Evolutionary conservation across 2,329 filamentous ascomycete species (phyloP).

Genomic region (Talaromyces sp.): DNA sequence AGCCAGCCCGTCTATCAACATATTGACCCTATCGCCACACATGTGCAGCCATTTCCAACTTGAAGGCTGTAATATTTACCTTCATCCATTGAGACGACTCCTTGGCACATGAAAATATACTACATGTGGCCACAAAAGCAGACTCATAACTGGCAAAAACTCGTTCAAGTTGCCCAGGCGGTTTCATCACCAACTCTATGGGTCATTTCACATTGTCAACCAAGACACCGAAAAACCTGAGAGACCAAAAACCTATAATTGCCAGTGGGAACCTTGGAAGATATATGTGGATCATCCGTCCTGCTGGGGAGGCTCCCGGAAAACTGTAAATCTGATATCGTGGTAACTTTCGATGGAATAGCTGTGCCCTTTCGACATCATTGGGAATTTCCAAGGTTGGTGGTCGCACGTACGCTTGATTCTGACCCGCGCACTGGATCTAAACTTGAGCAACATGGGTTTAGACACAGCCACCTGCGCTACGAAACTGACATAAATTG

Average conservation of each 20-base stretch:
- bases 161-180: too few relatives aligned
- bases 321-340: conserved; percentile 1
- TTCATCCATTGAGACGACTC: conserved; percentile 5
- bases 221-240: conserved; percentile 24
- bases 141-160: conserved; percentile 17
- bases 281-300: conserved; percentile 22
- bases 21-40: background rate
- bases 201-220: conserved; percentile 20
- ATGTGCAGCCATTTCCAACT: too few relatives aligned
- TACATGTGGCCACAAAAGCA: conserved; percentile 23
- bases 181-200: conserved; percentile 18
- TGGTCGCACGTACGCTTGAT: too few relatives aligned
- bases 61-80: conserved; percentile 7
- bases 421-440: too few relatives aligned
- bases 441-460: too few relatives aligned
- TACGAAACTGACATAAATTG: too few relatives aligned
- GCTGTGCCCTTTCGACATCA: conserved; percentile 39
- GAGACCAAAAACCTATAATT: conserved; percentile 28
- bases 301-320: conserved; percentile 20
- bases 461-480: too few relatives aligned
- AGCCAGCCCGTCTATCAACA: background rate
- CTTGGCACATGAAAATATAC: conserved; percentile 12
- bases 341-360: conserved; percentile 30
- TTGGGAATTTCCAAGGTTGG: conserved; percentile 27
- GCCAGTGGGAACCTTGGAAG: too few relatives aligned